phyloP scores from a whole-genome alignment of 1,284 basidiomycete genomes.

The Puccinia polysora region DNA sequence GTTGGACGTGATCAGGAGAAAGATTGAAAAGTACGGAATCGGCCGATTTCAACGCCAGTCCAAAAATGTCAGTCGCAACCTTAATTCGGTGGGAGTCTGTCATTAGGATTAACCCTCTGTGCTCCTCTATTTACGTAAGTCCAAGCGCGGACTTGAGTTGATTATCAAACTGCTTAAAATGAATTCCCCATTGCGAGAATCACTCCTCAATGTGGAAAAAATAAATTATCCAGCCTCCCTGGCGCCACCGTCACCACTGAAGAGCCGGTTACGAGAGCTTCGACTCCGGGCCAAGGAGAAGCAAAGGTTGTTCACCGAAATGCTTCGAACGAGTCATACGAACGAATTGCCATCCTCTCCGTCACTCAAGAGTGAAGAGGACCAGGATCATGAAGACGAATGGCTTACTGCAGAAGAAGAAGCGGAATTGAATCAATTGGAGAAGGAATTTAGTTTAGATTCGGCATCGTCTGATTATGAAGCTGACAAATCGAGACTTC shows the following conservation, averaged over 20 bases:
- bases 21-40: constrained; percentile 40
- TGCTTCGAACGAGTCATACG: constrained; percentile 2
- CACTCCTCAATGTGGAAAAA: constrained; percentile 32
- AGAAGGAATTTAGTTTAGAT: constrained; percentile 31
- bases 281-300: constrained; percentile 27
- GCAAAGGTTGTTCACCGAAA: constrained; percentile 26
- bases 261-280: constrained; percentile 27
- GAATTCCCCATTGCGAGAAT: constrained; percentile 26
- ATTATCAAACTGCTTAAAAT: constrained; percentile 30
- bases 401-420: constrained; percentile 30
- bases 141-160: constrained; percentile 31
- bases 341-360: neutral
- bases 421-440: constrained; percentile 35
- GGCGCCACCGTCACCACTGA: constrained; percentile 19
- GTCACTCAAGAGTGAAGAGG: neutral
- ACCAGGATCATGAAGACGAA: constrained; percentile 24
- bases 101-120: neutral
- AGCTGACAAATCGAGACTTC: too few species aligned
- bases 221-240: constrained; percentile 35
- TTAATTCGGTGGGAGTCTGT: neutral
- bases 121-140: too few species aligned
- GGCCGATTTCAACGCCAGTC: constrained; percentile 33
- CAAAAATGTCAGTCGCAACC: constrained; percentile 17
- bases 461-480: too few species aligned
- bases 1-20: constrained; percentile 26